A percentile compares a stretch with the other conserved stretches of the same genome.
Evolutionary conservation across 1,284 basidiomycete genomes (phyloP).

Genomic region (Gymnopus androsaceus): DNA sequence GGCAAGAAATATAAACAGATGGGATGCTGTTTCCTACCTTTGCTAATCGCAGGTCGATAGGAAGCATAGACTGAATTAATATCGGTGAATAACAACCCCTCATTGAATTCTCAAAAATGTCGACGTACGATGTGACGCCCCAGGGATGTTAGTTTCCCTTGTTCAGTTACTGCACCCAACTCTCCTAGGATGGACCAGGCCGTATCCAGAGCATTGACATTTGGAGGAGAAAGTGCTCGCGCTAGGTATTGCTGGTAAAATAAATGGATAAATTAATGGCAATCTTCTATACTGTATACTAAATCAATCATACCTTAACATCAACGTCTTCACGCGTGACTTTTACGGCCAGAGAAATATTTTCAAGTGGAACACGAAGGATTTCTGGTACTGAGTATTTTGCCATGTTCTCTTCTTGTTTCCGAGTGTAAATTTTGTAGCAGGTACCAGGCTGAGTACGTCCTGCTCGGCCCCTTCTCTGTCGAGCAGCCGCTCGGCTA

Average conservation of each 20-base stretch:
- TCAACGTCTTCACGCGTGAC: conserved; percentile 79
- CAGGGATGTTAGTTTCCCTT: conserved; percentile 76
- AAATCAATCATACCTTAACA: conserved; percentile 59
- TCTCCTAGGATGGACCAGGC: conserved; percentile 78
- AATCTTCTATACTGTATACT: neutral
- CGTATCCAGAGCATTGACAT: conserved; percentile 74
- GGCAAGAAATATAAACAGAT: neutral
- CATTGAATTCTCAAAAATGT: neutral
- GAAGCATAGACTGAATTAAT: conserved; percentile 69
- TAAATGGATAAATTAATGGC: neutral
- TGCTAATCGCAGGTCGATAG: conserved; percentile 86
- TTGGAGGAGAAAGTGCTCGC: conserved; percentile 85
- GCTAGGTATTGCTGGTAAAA: conserved; percentile 51
- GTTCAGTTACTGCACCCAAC: conserved; percentile 73
- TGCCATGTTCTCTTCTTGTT: conserved; percentile 72
- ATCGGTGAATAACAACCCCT: conserved; percentile 16
- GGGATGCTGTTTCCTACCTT: conserved; percentile 53
- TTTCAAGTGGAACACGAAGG: conserved; percentile 77
- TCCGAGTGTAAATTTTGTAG: conserved; percentile 84
- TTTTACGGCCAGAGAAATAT: conserved; percentile 82
- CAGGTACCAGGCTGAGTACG: conserved; percentile 82
- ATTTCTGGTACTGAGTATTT: conserved; percentile 87
- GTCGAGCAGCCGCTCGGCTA: conserved; percentile 79
- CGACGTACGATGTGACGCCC: conserved; percentile 77
- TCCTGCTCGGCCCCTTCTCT: conserved; percentile 89